Evolutionary conservation across 2,329 filamentous ascomycete genomes (phyloP).

Genomic region (Fusarium continuum): DNA sequence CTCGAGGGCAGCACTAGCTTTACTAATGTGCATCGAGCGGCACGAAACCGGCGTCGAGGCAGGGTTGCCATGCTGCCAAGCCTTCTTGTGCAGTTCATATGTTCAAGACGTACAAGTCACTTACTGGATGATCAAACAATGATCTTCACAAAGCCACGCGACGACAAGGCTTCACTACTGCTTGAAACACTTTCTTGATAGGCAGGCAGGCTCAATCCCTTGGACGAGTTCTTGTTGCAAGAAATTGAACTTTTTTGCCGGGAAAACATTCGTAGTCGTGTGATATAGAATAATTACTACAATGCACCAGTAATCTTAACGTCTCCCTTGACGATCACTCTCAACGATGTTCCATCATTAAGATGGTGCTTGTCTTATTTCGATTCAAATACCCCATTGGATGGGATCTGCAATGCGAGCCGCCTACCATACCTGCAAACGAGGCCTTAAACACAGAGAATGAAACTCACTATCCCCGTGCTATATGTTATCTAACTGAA

Average conservation of each 20-base stretch:
- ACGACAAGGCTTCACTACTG: conserved; percentile 15
- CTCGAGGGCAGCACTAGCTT: conserved; percentile 10
- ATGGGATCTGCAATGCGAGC: background rate
- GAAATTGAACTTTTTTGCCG: no score
- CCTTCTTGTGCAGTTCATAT: background rate
- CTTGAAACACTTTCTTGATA: conserved; percentile 14
- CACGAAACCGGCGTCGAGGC: conserved; percentile 21
- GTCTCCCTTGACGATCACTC: background rate
- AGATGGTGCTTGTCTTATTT: background rate
- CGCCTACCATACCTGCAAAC: conserved; percentile 7
- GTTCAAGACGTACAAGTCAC: conserved; percentile 1
- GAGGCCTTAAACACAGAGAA: conserved; percentile 1
- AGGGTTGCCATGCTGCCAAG: conserved; percentile 24
- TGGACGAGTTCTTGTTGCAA: background rate
- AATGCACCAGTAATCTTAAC: background rate
- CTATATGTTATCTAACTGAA: conserved; percentile 15
- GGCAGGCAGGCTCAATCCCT: background rate
- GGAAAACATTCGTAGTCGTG: no score
- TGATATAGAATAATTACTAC: background rate
- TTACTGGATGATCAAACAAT: conserved; percentile 15
- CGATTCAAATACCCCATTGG: background rate
- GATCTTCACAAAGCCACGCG: conserved; percentile 16
- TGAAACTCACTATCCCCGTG: conserved; percentile 18
- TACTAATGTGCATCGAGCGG: conserved; percentile 25
- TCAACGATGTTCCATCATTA: background rate